phyloP scores from a whole-genome alignment of 2,329 filamentous ascomycete species.

The Myrmaecium sp. region DNA sequence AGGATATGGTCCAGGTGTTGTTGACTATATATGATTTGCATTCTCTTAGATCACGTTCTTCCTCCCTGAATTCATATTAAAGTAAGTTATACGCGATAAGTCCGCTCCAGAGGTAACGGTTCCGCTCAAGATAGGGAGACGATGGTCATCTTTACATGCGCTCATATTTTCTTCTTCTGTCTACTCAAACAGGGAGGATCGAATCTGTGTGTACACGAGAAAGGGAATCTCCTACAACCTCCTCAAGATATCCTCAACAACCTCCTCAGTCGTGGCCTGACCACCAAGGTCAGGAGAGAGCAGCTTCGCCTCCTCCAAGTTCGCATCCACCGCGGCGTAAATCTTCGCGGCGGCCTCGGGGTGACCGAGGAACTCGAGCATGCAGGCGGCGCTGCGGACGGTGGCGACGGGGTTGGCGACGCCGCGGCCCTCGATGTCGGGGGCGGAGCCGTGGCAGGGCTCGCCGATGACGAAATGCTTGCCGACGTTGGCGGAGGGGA shows the following conservation, averaged over 20 bases:
- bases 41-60: too few relatives aligned
- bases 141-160: too few relatives aligned
- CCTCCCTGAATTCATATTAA: too few relatives aligned
- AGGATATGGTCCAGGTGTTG: too few relatives aligned
- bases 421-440: slow-evolving; percentile 81
- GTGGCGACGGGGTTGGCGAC: slow-evolving; percentile 97
- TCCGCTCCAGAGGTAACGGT: too few relatives aligned
- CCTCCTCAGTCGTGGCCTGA: slow-evolving; percentile 67
- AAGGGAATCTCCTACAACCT: slow-evolving; percentile 49
- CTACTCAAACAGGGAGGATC: too few relatives aligned
- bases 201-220: too few relatives aligned
- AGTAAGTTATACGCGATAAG: too few relatives aligned
- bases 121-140: too few relatives aligned
- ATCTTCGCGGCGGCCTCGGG: slow-evolving; percentile 75
- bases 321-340: slow-evolving; percentile 80
- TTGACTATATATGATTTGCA: too few relatives aligned
- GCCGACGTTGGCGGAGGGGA: slow-evolving; percentile 89
- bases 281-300: slow-evolving; percentile 85
- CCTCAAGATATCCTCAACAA: slow-evolving; percentile 72
- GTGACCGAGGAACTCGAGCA: slow-evolving; percentile 91
- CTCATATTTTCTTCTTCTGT: too few relatives aligned
- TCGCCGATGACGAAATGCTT: slow-evolving; percentile 91
- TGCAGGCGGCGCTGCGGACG: slow-evolving; percentile 73
- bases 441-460: slow-evolving; percentile 91
- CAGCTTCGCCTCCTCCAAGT: slow-evolving; percentile 66